phyloP scores from a whole-genome alignment of 192 early-diverging fungal species.

The Backusella tuberculispora region DNA sequence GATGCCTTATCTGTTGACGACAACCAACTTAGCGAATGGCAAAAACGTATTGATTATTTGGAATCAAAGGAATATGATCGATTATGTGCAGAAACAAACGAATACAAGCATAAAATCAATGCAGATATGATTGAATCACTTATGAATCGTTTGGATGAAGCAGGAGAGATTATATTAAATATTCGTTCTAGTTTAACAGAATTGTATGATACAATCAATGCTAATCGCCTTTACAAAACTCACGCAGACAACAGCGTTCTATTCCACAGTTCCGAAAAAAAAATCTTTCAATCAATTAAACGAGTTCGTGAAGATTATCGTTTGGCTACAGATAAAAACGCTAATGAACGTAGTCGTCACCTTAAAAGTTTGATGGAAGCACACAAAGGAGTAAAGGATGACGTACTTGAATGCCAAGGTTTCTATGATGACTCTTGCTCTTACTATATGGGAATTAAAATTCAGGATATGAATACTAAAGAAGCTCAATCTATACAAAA shows the following conservation, averaged over 20 bases:
- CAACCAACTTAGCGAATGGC: conserved; percentile 29
- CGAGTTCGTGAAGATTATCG: neutral
- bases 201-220: conserved; percentile 25
- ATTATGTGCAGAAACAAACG: conserved; percentile 10
- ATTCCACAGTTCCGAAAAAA: neutral
- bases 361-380: neutral
- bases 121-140: conserved; percentile 2
- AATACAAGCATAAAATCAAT: conserved; percentile 14
- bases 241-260: conserved; percentile 20
- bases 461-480: conserved; percentile 2
- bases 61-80: conserved; percentile 23
- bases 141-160: conserved; percentile 8
- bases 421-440: conserved; percentile 30
- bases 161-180: conserved; percentile 18
- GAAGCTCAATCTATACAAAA: conserved; percentile 1
- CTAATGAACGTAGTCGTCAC: conserved; percentile 4
- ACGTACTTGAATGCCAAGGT: conserved; percentile 25
- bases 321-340: neutral
- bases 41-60: conserved; percentile 29
- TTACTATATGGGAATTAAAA: conserved; percentile 26
- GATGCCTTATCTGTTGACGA: conserved; percentile 14
- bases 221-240: conserved; percentile 20
- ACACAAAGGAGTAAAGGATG: conserved; percentile 15
- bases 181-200: conserved; percentile 7
- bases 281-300: neutral